These are phyloP conservation scores for Cydonia oblonga DNA, from an alignment of 331 rosid species.

Conservation along the genomic window DNA sequence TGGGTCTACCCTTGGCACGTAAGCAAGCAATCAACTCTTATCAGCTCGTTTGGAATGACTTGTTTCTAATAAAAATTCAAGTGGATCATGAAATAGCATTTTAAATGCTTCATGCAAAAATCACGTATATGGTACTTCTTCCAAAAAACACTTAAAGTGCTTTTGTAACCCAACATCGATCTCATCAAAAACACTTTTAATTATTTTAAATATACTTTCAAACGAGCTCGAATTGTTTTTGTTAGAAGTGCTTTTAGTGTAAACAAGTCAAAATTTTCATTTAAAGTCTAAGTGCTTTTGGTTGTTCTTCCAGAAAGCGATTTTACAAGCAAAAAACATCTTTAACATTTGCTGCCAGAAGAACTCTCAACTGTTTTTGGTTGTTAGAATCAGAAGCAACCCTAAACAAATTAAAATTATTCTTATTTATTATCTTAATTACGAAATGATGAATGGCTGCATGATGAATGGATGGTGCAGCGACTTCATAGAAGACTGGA, in stretches of 20 bases:
- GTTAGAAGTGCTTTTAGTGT: too few species aligned
- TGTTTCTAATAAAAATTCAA: too few species aligned
- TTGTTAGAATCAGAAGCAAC: background rate
- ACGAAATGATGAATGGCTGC: background rate
- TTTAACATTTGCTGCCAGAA: background rate
- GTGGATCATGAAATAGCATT: too few species aligned
- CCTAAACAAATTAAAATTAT: background rate
- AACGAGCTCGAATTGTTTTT: too few species aligned
- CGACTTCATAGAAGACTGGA: conserved; percentile 90
- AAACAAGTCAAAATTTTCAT: too few species aligned
- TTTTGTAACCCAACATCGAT: too few species aligned
- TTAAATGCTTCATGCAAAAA: too few species aligned
- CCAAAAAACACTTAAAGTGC: too few species aligned
- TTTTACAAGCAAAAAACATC: background rate
- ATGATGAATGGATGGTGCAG: conserved; percentile 23
- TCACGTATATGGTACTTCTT: too few species aligned
- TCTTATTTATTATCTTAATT: background rate
- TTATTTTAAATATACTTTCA: too few species aligned
- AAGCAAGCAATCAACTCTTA: background rate
- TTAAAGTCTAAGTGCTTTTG: too few species aligned
- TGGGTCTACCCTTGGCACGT: conserved; percentile 60
- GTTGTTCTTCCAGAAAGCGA: background rate
- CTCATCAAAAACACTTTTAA: too few species aligned
- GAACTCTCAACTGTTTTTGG: background rate
- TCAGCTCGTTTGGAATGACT: background rate